A percentile compares a stretch with the other conserved stretches of the same genome.
phyloP scores from a whole-genome alignment of 2,329 filamentous ascomycete species.

The Thermomyces lanuginosus region DNA sequence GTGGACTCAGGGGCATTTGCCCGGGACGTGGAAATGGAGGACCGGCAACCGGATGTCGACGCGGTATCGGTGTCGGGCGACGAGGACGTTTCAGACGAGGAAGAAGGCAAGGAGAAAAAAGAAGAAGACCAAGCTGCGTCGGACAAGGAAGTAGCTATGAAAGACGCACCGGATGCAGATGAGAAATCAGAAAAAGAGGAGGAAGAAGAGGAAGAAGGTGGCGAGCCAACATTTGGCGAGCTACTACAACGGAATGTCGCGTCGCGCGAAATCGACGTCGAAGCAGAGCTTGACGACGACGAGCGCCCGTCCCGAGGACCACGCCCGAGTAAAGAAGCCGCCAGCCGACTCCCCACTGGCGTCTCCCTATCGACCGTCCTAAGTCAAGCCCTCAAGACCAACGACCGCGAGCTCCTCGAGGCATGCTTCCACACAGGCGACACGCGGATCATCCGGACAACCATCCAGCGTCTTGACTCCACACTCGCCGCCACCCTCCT shows the following conservation, averaged over 20 bases:
- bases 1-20: conserved; percentile 35
- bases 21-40: conserved; percentile 21
- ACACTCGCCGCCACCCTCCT: conserved; percentile 64
- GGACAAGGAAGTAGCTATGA: conserved; percentile 27
- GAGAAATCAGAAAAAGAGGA: conserved; percentile 13
- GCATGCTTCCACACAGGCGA: conserved; percentile 76
- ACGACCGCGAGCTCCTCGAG: conserved; percentile 78
- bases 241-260: conserved; percentile 54
- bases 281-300: conserved; percentile 32
- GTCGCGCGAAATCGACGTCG: conserved; percentile 68
- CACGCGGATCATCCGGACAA: conserved; percentile 60
- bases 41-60: conserved; percentile 12
- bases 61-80: conserved; percentile 13
- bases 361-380: conserved; percentile 85
- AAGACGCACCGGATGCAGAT: conserved; percentile 14
- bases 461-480: conserved; percentile 80
- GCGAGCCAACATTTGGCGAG: conserved; percentile 69
- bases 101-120: conserved; percentile 3
- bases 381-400: conserved; percentile 78
- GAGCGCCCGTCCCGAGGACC: conserved; percentile 24
- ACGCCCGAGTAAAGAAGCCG: conserved; percentile 22
- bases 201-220: conserved; percentile 26
- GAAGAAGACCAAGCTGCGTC: conserved; percentile 1
- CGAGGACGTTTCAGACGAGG: conserved; percentile 14
- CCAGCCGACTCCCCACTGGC: conserved; percentile 45